Evolutionary conservation across 2,329 filamentous ascomycete species (phyloP).

Genomic region (Dactylonectria macrodidyma): DNA sequence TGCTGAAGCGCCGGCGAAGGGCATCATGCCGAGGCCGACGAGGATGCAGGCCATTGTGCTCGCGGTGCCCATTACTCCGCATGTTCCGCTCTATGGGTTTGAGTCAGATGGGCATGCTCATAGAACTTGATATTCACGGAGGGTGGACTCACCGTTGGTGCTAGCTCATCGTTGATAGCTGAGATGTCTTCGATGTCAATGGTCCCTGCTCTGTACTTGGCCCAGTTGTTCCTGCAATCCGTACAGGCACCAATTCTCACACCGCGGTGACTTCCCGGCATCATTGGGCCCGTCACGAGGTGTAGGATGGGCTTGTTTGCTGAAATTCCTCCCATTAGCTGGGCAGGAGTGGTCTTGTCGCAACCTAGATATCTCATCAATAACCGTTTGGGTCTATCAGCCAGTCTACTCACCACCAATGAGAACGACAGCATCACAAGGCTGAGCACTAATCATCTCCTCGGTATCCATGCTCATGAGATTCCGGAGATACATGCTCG

Average conservation of each 20-base stretch:
- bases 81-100: conserved; percentile 74
- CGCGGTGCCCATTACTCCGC: conserved; percentile 92
- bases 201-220: conserved; percentile 74
- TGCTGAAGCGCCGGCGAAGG: conserved; percentile 83
- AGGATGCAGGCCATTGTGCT: conserved; percentile 92
- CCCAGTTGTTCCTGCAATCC: conserved; percentile 83
- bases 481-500: conserved; percentile 82
- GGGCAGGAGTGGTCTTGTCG: conserved; percentile 82
- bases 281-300: conserved; percentile 81
- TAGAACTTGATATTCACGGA: background rate
- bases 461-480: conserved; percentile 87
- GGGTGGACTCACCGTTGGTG: conserved; percentile 71
- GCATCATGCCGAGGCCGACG: conserved; percentile 85
- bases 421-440: conserved; percentile 76
- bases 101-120: background rate
- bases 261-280: conserved; percentile 78
- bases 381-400: background rate
- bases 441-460: conserved; percentile 82
- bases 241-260: conserved; percentile 80
- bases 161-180: conserved; percentile 79
- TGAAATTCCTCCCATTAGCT: conserved; percentile 82
- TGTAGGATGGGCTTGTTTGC: conserved; percentile 81
- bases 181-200: conserved; percentile 82
- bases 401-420: conserved; percentile 69
- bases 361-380: conserved; percentile 64